Evolutionary conservation across 305 asterid species (phyloP), one percentile per base, ranked within the genome.

Genomic region (Caryopteris hybrid): DNA sequence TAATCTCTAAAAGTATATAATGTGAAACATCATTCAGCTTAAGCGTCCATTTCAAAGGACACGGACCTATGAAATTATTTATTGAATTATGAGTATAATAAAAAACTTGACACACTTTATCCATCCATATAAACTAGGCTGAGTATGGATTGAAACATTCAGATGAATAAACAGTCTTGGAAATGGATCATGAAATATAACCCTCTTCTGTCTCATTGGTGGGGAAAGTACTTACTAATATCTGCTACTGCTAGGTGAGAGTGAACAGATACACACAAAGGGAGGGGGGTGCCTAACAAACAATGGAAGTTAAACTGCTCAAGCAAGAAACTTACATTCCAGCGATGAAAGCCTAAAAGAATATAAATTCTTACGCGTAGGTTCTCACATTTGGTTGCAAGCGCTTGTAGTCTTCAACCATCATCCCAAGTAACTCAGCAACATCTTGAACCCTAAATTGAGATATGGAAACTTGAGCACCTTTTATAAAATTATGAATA

Each of bases 321-420:
- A 58, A 52, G 71, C 56, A 61, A 71, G 70, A 58, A 74, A 72
- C 54, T 51, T 34, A 56, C 69, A 70, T 76, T 76, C 76, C 76
- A 60, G 59, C 60, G 27, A 46, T 68, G 58, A 75, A 74, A 68
- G 41, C 38, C 48, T 47, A 61, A 61, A 77, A 73, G 77, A 77
- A 73, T 74, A 75, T 70, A 79, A 66, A 20, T 61, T 73, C 99
- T 87, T 91, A 94, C 99, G 92, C 90, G 77, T 94, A 87, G 80
- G 98, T 94, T 87, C 90, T 94, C 91, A 91, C 82, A 79, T 94
- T 89, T 80, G 99, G 99, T 85, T 89, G 99, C 84, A 94, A 74
- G 65, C 95, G 92, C 76, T 84, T 88, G 81, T 91, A 77, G 79
- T 87, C 95, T 83, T 94, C 98, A 75, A 94, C 96, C 99, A 94